These are phyloP conservation scores for Apiotrichum sp. DNA, from an alignment of 1,284 basidiomycete genomes.

Conservation along the genomic window DNA sequence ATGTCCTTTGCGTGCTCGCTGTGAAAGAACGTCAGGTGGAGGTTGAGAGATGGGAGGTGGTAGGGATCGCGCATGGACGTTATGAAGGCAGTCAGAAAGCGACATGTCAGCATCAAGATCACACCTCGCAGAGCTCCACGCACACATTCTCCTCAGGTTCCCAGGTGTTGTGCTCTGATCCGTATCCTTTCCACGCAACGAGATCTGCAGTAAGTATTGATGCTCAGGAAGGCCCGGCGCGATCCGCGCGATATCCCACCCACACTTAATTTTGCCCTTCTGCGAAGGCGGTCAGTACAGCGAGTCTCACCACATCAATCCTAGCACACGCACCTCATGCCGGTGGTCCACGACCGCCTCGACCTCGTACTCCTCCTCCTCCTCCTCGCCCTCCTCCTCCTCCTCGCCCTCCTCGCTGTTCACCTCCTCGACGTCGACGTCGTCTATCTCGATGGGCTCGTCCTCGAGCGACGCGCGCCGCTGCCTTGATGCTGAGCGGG, in stretches of 20 bases:
- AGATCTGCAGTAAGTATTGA: constrained; percentile 25
- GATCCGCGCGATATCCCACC: not conserved
- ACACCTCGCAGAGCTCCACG: constrained; percentile 4
- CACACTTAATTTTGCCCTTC: constrained; percentile 19
- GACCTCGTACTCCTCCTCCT: constrained; percentile 33
- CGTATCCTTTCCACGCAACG: constrained; percentile 47
- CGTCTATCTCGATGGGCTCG: too few species aligned
- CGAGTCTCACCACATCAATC: too few species aligned
- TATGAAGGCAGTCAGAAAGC: not conserved
- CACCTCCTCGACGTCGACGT: constrained; percentile 3
- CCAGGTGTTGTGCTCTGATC: constrained; percentile 45
- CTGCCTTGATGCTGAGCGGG: not conserved
- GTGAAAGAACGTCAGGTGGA: not conserved
- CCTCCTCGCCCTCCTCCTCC: constrained; percentile 22
- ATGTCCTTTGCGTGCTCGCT: constrained; percentile 34
- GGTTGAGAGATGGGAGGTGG: not conserved
- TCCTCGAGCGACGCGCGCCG: too few species aligned
- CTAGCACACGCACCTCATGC: constrained; percentile 19
- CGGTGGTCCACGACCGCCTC: constrained; percentile 22
- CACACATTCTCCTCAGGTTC: constrained; percentile 43
- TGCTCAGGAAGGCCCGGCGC: too few species aligned
- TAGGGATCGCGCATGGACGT: too few species aligned
- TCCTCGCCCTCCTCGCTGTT: constrained; percentile 13
- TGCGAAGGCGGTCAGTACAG: not conserved
- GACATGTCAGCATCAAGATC: too few species aligned